Evolutionary conservation across 495 filamentous ascomycete genomes (phyloP).

Genomic region (Hypoxylon fragiforme): DNA sequence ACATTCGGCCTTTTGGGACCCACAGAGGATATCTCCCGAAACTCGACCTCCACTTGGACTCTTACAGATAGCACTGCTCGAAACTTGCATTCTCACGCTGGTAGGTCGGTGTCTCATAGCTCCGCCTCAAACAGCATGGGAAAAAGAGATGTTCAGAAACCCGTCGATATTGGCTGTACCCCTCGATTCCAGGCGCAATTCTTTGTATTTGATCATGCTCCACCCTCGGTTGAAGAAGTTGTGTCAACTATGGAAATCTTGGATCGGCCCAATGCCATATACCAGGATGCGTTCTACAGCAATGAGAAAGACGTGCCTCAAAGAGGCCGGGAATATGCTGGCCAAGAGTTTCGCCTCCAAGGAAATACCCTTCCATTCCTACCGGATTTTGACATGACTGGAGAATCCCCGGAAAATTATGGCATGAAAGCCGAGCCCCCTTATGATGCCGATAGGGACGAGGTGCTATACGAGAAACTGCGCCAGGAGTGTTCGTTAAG

Average conservation of each 20-base stretch:
- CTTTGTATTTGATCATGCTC: slow-evolving; percentile 34
- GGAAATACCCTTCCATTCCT: slow-evolving; percentile 76
- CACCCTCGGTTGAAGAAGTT: slow-evolving; percentile 47
- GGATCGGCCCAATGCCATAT: slow-evolving; percentile 60
- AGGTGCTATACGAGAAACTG: slow-evolving; percentile 52
- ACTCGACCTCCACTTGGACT: not conserved
- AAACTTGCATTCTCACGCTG: slow-evolving; percentile 2
- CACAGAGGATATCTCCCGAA: slow-evolving; percentile 2
- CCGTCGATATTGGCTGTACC: slow-evolving; percentile 24
- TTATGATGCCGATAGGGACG: slow-evolving; percentile 55
- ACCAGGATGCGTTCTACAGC: slow-evolving; percentile 86
- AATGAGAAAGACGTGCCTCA: slow-evolving; percentile 85
- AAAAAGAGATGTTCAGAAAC: slow-evolving; percentile 2
- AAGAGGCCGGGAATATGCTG: slow-evolving; percentile 79
- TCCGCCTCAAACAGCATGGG: slow-evolving; percentile 4
- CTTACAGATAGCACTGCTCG: slow-evolving; percentile 2
- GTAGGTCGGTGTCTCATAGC: slow-evolving; percentile 6
- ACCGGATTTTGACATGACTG: slow-evolving; percentile 74
- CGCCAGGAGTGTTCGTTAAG: slow-evolving; percentile 57
- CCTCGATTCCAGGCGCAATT: slow-evolving; percentile 29
- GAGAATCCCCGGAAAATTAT: slow-evolving; percentile 55
- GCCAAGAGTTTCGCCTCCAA: slow-evolving; percentile 79
- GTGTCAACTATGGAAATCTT: slow-evolving; percentile 47
- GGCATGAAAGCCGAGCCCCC: slow-evolving; percentile 53
- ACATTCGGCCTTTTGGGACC: slow-evolving; percentile 36